Conservation (phyloP, 2,329 filamentous ascomycete species). For the Talaromyces sp. region DNA sequence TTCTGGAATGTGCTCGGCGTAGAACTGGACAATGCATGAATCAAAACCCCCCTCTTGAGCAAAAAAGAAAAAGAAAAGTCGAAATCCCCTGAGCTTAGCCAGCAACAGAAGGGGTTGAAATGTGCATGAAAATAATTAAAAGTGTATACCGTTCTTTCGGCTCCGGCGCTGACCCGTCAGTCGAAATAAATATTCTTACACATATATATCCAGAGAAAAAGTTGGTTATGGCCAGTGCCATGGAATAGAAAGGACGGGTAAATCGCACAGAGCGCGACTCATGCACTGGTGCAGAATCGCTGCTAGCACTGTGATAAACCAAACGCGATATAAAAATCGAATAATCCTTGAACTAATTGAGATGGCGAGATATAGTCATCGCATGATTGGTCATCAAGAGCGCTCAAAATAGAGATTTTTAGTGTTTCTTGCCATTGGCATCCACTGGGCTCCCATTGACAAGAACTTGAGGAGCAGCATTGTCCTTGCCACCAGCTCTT, state of each 20-base stretch:
- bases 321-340: neutral
- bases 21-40: neutral
- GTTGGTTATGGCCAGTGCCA: neutral
- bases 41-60: neutral
- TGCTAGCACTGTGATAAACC: neutral
- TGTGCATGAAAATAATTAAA: neutral
- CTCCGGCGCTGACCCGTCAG: neutral
- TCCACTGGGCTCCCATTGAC: slow-evolving; percentile 35
- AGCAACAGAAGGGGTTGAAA: neutral
- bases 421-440: neutral
- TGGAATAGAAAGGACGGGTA: neutral
- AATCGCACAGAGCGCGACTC: neutral
- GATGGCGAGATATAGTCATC: neutral
- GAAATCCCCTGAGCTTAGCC: neutral
- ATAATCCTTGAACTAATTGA: neutral
- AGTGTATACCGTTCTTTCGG: neutral
- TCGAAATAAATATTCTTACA: slow-evolving; percentile 6
- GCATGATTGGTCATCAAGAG: neutral
- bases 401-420: neutral
- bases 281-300: neutral
- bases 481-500: slow-evolving; percentile 23
- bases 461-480: slow-evolving; percentile 29
- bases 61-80: neutral
- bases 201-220: slow-evolving; percentile 4
- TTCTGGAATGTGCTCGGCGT: neutral